Conservation (phyloP, 805 yeast species). For the Candida nanaspora region DNA sequence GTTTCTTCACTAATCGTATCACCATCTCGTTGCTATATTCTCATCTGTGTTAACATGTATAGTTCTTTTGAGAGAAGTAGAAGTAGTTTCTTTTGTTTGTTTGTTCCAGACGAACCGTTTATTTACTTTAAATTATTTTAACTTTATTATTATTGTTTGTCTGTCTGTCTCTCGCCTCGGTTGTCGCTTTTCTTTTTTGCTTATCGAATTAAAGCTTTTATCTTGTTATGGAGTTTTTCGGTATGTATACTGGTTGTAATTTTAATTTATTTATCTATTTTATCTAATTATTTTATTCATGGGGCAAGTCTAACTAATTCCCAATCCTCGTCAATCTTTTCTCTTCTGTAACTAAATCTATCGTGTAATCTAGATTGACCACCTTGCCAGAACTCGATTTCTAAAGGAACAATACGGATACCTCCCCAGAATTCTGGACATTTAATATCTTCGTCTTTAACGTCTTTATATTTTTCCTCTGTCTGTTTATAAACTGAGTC, state of each 20-base stretch:
- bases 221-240: not conserved
- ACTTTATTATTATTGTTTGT: no score
- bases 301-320: conserved; percentile 68
- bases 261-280: no score
- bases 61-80: not conserved
- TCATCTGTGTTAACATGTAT: not conserved
- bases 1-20: not conserved
- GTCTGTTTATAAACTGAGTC: conserved; percentile 41
- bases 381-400: conserved; percentile 98
- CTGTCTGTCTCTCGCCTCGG: no score
- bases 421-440: conserved; percentile 98
- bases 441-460: conserved; percentile 56
- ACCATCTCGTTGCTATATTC: not conserved
- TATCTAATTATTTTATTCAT: no score
- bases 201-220: no score
- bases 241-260: not conserved
- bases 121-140: no score
- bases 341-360: conserved; percentile 66
- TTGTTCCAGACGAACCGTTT: no score
- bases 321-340: conserved; percentile 47
- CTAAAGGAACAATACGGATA: conserved; percentile 75
- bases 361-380: conserved; percentile 86
- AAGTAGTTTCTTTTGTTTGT: no score
- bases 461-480: conserved; percentile 50
- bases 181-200: no score